Base-by-base conservation (phyloP, 441 rosid genomes). In the Gossypium schwendimanii region DNA sequence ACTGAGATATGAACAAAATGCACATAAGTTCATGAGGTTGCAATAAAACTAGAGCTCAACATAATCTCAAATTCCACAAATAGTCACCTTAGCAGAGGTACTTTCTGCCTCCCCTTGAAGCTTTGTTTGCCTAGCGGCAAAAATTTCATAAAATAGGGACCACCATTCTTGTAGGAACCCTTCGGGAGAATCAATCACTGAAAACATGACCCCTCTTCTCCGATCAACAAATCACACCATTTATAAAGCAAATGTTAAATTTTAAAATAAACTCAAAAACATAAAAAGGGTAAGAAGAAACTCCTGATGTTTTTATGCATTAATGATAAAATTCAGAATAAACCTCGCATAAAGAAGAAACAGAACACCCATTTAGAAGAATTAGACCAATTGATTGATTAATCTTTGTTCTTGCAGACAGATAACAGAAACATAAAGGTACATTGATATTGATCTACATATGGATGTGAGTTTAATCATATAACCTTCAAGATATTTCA, bases 81-180 rank as follows among this genome's bases (percentile, higher is more conserved):
- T 49, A 21, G 62, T 67, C 28, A 81, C 83, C 80, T 75, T 28
- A 58, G 47, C 26, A n/a, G 78, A 76, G 73, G 77, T 70, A 36
- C 44, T 36, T 58, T 77, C 72, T 53, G 67, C 73, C 65, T 61
- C 54, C 69, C 73, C 66, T 66, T 54, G 73, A 57, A 74, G 39
- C 54, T 53, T 50, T 39, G 9, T 58, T 54, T 73, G 78, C 69
- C 67, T 69, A 47, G 77, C 50, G 26, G 33, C 50, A 76, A 61
- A 83, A 36, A 59, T 36, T n/a, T 87, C 88, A 73, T 79, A 72
- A 73, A 87, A 84, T 24, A 80, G n/a, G 6, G 82, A 63, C 84
- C 86, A 87, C 90, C 90, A 87, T 75, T 87, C 90, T 17, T 57
- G 70, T 69, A 87, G 75, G 67, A 84, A 84, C 57, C 86, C 88